Base-by-base conservation (phyloP, 1,139 yeast species). In the Candida sp. region DNA sequence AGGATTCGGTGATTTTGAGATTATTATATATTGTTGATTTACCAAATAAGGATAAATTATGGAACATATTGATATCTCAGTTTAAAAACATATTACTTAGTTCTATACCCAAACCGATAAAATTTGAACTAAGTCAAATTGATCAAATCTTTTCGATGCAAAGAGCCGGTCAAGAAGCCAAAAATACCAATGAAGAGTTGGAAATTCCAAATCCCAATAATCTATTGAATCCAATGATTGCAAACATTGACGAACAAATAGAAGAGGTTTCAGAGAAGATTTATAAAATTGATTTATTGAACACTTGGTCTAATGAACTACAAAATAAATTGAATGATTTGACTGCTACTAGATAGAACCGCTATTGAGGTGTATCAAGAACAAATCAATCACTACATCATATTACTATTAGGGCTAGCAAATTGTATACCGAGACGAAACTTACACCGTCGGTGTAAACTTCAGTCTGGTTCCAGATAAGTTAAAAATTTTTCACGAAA, bases 71-170 rank as follows among this genome's bases (percentile, higher is more conserved):
- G 15, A 61, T 61, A 33, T 64, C 58, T 33, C 45, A 47, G 8
- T 71, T 75, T 75, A 54, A 58, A 21, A 37, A 45, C 22, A 55
- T 53, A 37, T 51, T 73, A 33, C 43, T 45, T n/a, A 61, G 66
- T 8, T 56, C 70, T 2, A 50, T 68, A 12, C 77, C 77, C 1
- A 49, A 54, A 1, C 56, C 55, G 21, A 59, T 56, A 21, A 58
- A 57, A 39, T 47, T 50, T 15, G 63, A 60, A 33, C 49, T 70
- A 36, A 66, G 73, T 42, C 75, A 73, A 40, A 70, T 67, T 45
- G 77, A 72, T 40, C 73, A 69, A 47, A 61, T 71, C 9, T 57
- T 58, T 25, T 57, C 64, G 2, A 72, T 68, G 46, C 74, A 68
- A 43, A 56, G 66, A 45, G 60, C 64, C 5, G 71, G 63, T 19